Percentiles rank a stretch among this genome's conserved stretches.
Conservation (phyloP, 2,329 filamentous ascomycete genomes). For the Xylariales sp. region DNA sequence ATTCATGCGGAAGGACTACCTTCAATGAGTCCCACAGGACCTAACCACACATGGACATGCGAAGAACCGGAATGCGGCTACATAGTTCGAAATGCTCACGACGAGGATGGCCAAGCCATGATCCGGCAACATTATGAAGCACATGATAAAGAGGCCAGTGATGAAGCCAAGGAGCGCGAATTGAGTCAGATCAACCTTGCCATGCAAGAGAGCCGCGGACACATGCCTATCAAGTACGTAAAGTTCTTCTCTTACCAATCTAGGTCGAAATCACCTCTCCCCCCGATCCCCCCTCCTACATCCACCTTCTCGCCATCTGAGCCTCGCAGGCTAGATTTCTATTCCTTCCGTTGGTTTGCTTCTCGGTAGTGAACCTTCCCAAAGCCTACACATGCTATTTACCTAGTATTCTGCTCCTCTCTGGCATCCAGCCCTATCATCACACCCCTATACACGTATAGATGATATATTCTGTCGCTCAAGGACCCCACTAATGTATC, state of each 20-base stretch:
- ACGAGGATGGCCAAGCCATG: slow-evolving; percentile 46
- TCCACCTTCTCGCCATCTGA: too few relatives aligned
- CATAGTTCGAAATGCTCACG: slow-evolving; percentile 58
- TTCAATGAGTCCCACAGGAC: slow-evolving; percentile 44
- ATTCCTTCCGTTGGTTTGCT: too few relatives aligned
- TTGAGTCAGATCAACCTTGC: slow-evolving; percentile 43
- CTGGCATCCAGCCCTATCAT: too few relatives aligned
- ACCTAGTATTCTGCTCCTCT: too few relatives aligned
- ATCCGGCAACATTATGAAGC: slow-evolving; percentile 58
- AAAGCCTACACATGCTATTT: too few relatives aligned
- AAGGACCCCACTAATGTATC: slow-evolving; percentile 2
- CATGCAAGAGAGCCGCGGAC: slow-evolving; percentile 52
- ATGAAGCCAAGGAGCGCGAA: slow-evolving; percentile 27
- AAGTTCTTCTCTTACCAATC: slow-evolving; percentile 28
- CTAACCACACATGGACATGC: slow-evolving; percentile 63
- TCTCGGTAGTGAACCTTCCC: too few relatives aligned
- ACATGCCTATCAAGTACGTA: slow-evolving; percentile 53
- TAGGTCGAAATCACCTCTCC: slow-evolving; percentile 20
- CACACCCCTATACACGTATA: slow-evolving; percentile 6
- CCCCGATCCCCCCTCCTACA: slow-evolving; percentile 6
- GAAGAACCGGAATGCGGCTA: slow-evolving; percentile 60
- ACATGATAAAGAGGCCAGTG: slow-evolving; percentile 53
- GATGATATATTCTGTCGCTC: slow-evolving; percentile 22
- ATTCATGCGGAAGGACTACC: slow-evolving; percentile 47
- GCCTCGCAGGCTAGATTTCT: too few relatives aligned